phyloP scores from a whole-genome alignment of 352 stramenopile genomes.

The Thraustochytrium striatum region DNA sequence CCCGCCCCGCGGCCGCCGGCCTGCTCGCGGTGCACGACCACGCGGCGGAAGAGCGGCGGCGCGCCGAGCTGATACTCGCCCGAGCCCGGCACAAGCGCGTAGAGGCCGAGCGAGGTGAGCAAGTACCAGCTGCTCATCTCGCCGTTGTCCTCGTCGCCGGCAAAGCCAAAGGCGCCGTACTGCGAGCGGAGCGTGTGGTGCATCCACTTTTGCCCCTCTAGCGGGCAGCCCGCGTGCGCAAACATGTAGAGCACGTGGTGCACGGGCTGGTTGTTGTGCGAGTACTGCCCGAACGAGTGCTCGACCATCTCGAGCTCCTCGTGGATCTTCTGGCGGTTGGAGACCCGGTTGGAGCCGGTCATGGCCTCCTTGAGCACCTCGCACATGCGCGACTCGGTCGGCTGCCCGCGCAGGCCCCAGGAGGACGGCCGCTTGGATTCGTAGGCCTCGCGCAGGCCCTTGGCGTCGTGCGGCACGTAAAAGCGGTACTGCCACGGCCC shows the following conservation, averaged over 20 bases:
- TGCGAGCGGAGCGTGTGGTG: constrained; percentile 38
- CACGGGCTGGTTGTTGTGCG: constrained; percentile 55
- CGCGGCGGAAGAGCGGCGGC: constrained; percentile 47
- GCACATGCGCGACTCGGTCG: constrained; percentile 21
- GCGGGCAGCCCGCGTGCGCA: constrained; percentile 28
- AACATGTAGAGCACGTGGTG: constrained; percentile 53
- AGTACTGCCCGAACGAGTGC: constrained; percentile 53
- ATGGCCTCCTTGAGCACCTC: constrained; percentile 19
- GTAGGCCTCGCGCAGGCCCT: constrained; percentile 44
- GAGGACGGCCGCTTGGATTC: background rate
- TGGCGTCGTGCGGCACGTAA: constrained; percentile 51
- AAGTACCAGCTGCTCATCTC: constrained; percentile 55
- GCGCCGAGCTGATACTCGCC: constrained; percentile 45
- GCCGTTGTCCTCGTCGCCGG: constrained; percentile 56
- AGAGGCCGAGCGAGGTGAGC: constrained; percentile 51
- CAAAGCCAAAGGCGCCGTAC: constrained; percentile 50
- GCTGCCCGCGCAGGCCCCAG: background rate
- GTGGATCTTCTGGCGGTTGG: constrained; percentile 46
- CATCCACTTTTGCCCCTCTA: background rate
- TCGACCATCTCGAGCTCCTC: constrained; percentile 51
- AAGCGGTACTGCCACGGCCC: constrained; percentile 54
- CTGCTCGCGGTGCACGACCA: constrained; percentile 36
- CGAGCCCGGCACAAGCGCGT: constrained; percentile 47
- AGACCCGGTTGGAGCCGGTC: background rate
- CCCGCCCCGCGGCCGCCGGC: background rate